phyloP scores from a whole-genome alignment of 805 yeast genomes.

The Hanseniaspora lindneri region DNA sequence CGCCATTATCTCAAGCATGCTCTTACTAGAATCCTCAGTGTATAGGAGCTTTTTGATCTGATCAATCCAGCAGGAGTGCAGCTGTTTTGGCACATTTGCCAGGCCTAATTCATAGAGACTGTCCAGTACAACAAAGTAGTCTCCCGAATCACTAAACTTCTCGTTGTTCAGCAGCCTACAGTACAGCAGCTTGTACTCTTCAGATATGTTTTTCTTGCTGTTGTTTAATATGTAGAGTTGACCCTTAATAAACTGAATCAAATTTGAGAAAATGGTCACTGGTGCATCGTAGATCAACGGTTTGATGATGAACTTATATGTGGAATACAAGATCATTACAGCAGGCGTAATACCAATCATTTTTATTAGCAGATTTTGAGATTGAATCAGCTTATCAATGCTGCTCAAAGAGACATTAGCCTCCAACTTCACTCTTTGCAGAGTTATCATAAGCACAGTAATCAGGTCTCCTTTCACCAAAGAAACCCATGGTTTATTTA shows the following conservation, averaged over 20 bases:
- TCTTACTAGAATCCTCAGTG: background rate
- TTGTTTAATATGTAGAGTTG: conserved; percentile 30
- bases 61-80: conserved; percentile 44
- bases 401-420: conserved; percentile 84
- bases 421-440: conserved; percentile 94
- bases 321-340: conserved; percentile 42
- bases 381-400: conserved; percentile 74
- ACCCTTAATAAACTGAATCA: background rate
- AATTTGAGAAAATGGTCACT: background rate
- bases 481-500: conserved; percentile 56
- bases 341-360: conserved; percentile 82
- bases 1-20: conserved; percentile 22
- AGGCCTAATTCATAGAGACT: conserved; percentile 34
- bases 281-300: conserved; percentile 14
- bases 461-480: conserved; percentile 55
- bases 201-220: conserved; percentile 22
- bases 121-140: conserved; percentile 14
- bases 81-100: conserved; percentile 38
- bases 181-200: background rate
- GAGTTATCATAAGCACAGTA: conserved; percentile 70
- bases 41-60: conserved; percentile 33
- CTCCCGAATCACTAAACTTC: conserved; percentile 18
- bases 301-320: conserved; percentile 26
- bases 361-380: conserved; percentile 91
- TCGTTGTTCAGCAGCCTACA: background rate